These are phyloP conservation scores for Penicillium italicum DNA, from an alignment of 2,329 filamentous ascomycete species.

Conservation along the genomic window DNA sequence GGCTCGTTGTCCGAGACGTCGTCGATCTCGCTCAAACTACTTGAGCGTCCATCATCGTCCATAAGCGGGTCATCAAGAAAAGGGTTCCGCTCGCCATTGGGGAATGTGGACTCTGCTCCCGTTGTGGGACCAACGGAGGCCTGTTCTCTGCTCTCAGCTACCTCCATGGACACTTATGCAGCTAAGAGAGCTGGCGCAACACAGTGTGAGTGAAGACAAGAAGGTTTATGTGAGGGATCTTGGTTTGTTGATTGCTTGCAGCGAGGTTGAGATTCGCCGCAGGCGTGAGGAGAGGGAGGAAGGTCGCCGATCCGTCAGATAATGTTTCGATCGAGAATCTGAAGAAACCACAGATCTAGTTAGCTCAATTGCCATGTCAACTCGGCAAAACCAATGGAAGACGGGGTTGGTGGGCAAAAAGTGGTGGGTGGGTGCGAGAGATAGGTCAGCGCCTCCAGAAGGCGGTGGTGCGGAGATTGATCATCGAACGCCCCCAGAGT, in stretches of 20 bases:
- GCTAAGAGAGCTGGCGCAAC: constrained; percentile 1
- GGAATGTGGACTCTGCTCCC: constrained; percentile 31
- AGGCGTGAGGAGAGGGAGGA: constrained; percentile 15
- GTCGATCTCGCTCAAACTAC: constrained; percentile 88
- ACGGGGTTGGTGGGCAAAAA: constrained; percentile 16
- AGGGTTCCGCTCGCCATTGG: constrained; percentile 38
- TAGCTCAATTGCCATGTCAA: constrained; percentile 27
- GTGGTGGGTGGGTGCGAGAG: constrained; percentile 20
- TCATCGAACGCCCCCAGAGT: constrained; percentile 32
- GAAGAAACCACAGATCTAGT: constrained; percentile 20
- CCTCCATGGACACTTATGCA: constrained; percentile 35
- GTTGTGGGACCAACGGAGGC: constrained; percentile 35
- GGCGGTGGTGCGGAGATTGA: constrained; percentile 42
- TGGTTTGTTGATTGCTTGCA: constrained; percentile 17
- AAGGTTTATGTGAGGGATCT: not conserved
- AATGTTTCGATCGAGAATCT: constrained; percentile 18
- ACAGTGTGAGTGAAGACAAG: not conserved
- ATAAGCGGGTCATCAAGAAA: constrained; percentile 43
- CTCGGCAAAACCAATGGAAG: constrained; percentile 4
- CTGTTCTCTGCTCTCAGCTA: constrained; percentile 37
- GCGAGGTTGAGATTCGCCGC: constrained; percentile 16
- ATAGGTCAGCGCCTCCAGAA: constrained; percentile 29
- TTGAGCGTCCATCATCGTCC: constrained; percentile 71
- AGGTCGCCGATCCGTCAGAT: constrained; percentile 19
- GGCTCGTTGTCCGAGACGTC: constrained; percentile 68